These are phyloP conservation scores for Malassezia sp. DNA, from an alignment of 1,284 basidiomycete genomes.

Conservation along the genomic window DNA sequence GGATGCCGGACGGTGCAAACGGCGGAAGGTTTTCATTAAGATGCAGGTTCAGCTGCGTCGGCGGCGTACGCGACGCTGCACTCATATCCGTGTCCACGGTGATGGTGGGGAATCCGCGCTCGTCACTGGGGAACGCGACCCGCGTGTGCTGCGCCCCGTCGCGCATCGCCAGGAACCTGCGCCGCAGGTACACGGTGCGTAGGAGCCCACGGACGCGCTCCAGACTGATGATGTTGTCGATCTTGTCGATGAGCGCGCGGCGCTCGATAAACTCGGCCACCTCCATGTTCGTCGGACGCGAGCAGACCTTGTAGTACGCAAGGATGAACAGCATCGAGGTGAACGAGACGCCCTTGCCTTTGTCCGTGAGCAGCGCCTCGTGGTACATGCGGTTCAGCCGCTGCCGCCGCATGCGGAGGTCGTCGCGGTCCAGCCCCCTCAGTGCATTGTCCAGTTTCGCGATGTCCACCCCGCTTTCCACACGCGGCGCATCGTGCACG, in stretches of 20 bases:
- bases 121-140: constrained; percentile 4
- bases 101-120: constrained; percentile 14
- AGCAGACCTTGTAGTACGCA: constrained; percentile 81
- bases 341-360: constrained; percentile 64
- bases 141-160: constrained; percentile 2
- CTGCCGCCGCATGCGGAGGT: constrained; percentile 27
- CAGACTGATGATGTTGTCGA: constrained; percentile 34
- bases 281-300: constrained; percentile 53
- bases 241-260: constrained; percentile 24
- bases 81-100: constrained; percentile 12
- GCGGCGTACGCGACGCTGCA: no score
- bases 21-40: no score
- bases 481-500: neutral
- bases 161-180: constrained; percentile 26
- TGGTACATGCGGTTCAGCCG: constrained; percentile 43
- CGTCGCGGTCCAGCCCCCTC: constrained; percentile 16
- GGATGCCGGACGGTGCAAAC: neutral
- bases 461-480: constrained; percentile 22
- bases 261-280: constrained; percentile 41
- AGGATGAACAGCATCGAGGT: constrained; percentile 77
- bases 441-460: constrained; percentile 19
- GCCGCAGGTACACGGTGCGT: constrained; percentile 30
- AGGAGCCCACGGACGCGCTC: constrained; percentile 36
- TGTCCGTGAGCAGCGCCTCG: constrained; percentile 53
- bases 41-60: neutral